Evolutionary conservation across 2,329 filamentous ascomycete genomes (phyloP).

Genomic region (Lasiodiplodia sp.): DNA sequence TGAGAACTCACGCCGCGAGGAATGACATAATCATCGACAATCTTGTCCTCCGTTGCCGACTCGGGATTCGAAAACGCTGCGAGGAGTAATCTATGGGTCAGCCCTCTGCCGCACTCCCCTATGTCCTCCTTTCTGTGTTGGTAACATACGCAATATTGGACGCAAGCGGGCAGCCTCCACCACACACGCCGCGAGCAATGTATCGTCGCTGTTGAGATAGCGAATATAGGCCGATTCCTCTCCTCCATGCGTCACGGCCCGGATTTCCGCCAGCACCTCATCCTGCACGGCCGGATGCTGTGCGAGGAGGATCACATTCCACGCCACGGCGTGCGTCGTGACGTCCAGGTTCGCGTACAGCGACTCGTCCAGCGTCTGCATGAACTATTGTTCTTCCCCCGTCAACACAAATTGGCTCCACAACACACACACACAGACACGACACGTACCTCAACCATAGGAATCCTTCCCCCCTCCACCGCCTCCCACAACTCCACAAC

Average conservation of each 20-base stretch:
- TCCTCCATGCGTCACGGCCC: neutral
- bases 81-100: neutral
- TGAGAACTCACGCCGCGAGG: conserved; percentile 37
- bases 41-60: conserved; percentile 44
- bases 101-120: conserved; percentile 31
- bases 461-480: no score
- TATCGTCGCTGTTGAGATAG: conserved; percentile 33
- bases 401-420: no score
- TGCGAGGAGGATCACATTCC: conserved; percentile 54
- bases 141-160: conserved; percentile 37
- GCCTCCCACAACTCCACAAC: no score
- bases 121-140: no score
- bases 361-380: conserved; percentile 54
- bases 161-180: conserved; percentile 50
- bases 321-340: conserved; percentile 52
- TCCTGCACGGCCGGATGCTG: conserved; percentile 43
- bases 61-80: conserved; percentile 53
- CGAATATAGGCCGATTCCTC: neutral
- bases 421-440: no score
- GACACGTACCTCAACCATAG: no score
- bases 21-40: conserved; percentile 35
- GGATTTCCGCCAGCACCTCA: conserved; percentile 40
- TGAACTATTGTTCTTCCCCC: conserved; percentile 35
- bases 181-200: conserved; percentile 41
- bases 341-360: conserved; percentile 56